These are phyloP conservation scores for Euphorbia pulcherrima DNA, from an alignment of 345 rosid species.

Conservation along the genomic window DNA sequence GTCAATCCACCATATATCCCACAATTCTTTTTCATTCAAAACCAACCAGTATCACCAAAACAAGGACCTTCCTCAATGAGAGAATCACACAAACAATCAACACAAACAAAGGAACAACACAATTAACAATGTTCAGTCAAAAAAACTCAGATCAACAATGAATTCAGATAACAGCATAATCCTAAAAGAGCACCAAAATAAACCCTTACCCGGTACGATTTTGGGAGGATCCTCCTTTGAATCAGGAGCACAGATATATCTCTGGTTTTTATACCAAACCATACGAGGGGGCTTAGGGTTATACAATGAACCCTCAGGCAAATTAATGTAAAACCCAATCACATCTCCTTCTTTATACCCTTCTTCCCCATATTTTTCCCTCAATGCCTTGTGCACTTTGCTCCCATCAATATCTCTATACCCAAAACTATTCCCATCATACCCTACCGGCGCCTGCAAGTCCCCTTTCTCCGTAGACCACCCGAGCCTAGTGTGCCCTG, in stretches of 20 bases:
- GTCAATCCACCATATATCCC: neutral
- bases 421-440: constrained; percentile 85
- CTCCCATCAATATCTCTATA: constrained; percentile 95
- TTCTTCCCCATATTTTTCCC: constrained; percentile 81
- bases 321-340: constrained; percentile 78
- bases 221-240: constrained; percentile 79
- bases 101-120: neutral
- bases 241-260: constrained; percentile 67
- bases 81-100: neutral
- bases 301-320: constrained; percentile 71
- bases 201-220: constrained; percentile 66
- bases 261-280: constrained; percentile 89
- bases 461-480: constrained; percentile 97
- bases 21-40: neutral
- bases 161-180: neutral
- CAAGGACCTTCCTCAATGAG: neutral
- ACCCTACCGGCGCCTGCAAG: constrained; percentile 95
- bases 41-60: neutral
- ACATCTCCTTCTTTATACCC: constrained; percentile 94
- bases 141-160: neutral
- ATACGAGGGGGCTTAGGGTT: constrained; percentile 75
- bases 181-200: neutral
- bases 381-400: constrained; percentile 88
- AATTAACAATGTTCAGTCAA: neutral
- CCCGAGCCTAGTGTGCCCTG: constrained; percentile 90